phyloP scores from a whole-genome alignment of 768 basidiomycete species.

The Russula compacta region DNA sequence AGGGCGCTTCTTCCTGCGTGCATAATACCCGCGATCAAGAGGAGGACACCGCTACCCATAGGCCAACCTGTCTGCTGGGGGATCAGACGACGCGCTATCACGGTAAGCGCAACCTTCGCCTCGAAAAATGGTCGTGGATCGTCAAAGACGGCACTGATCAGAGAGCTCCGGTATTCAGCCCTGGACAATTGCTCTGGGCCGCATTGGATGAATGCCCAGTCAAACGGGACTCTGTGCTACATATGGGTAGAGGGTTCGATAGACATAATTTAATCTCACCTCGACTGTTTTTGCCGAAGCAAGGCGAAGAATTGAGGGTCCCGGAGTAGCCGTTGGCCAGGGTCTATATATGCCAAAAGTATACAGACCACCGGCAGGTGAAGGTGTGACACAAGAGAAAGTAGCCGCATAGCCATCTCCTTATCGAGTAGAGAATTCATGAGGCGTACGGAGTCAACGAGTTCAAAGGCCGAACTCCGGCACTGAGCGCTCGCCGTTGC shows the following conservation, averaged over 20 bases:
- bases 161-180: constrained; percentile 3
- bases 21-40: constrained; percentile 11
- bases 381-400: constrained; percentile 32
- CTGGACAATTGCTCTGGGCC: constrained; percentile 2
- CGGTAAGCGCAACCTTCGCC: constrained; percentile 7
- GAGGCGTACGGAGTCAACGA: constrained; percentile 59
- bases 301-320: background rate
- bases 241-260: background rate
- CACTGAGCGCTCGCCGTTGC: constrained; percentile 31
- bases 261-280: background rate
- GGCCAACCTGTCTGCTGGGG: background rate
- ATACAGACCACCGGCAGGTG: constrained; percentile 35
- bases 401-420: constrained; percentile 35
- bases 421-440: constrained; percentile 29
- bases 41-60: background rate
- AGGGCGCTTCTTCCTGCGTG: background rate
- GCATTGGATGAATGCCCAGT: constrained; percentile 13
- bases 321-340: constrained; percentile 35
- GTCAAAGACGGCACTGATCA: constrained; percentile 3
- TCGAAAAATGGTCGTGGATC: constrained; percentile 1
- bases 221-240: constrained; percentile 6
- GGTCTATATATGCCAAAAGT: constrained; percentile 38
- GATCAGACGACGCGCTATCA: background rate
- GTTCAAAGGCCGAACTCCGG: constrained; percentile 38
- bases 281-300: background rate